Evolutionary conservation across 345 rosid species (phyloP), one percentile per base, ranked within the genome.

Genomic region (Salix brachista): DNA sequence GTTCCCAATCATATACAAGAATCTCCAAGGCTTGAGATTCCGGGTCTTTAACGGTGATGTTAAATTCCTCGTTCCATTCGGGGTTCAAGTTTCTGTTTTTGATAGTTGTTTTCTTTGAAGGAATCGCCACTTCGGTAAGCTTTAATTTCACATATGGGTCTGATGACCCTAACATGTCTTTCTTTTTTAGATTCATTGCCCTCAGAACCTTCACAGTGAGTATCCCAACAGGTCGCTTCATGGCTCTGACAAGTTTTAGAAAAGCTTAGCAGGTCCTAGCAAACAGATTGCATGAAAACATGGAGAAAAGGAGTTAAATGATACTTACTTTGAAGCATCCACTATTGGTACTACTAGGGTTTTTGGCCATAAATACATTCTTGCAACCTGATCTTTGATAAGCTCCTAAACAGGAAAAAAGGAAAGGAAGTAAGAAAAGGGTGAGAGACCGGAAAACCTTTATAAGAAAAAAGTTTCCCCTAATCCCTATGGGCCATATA

Each of bases 361-460:
- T 84, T 90, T 93, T 10, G 99, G 99, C 99, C 99, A 93, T 64
- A 96, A 87, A 79, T 92, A 96, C 97, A 96, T 96, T 82, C 86
- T 92, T 2, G 95, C 97, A 72, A 96, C 98, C 83, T 93, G 99
- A 85, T 91, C 93, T 86, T 93, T 96, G 72, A 96, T 93, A 79
- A 91, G 86, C 85, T 96, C 99, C 99, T 96, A 86, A 80, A n/a
- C 28, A 19, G 69, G 48, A 23, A 26, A 75, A 71, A 71, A 17
- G 16, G 6, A 70, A 65, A 41, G 30, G 39, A 19, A 6, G 56
- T 52, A 48, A 54, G 16, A n/a, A 46, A 54, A 3, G 8, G 2
- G 18, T 18, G n/a, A 37, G 21, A 28, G 70, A 21, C n/a, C 23
- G 13, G 39, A 34, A 34, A 32, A 36, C 23, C n/a, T 10, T 41